Conservation (phyloP, 768 basidiomycete species). For the Mycena alexandri region DNA sequence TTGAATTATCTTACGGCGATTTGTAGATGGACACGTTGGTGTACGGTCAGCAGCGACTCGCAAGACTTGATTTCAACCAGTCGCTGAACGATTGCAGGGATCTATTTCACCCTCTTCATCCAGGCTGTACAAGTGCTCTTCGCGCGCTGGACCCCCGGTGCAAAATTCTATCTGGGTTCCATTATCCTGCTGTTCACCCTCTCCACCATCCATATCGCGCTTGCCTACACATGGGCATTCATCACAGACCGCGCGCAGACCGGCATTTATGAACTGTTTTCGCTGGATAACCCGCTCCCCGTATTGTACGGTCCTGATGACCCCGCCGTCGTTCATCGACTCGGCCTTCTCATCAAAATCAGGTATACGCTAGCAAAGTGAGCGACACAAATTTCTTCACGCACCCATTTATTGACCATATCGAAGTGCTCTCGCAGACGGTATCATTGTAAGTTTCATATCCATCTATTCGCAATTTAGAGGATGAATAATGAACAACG, state of each 20-base stretch:
- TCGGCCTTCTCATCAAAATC: background rate
- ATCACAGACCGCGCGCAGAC: slow-evolving; percentile 19
- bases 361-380: slow-evolving; percentile 23
- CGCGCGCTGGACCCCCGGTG: background rate
- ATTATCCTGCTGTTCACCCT: slow-evolving; percentile 17
- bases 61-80: too few species aligned
- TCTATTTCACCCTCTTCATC: background rate
- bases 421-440: slow-evolving; percentile 1
- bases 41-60: too few species aligned
- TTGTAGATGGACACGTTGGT: too few species aligned
- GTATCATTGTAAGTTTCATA: slow-evolving; percentile 10
- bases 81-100: background rate
- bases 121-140: background rate
- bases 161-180: background rate
- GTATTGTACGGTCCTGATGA: slow-evolving; percentile 22
- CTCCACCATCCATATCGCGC: slow-evolving; percentile 24
- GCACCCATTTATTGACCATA: background rate
- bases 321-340: slow-evolving; percentile 9
- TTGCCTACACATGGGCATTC: slow-evolving; percentile 27
- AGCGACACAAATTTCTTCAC: background rate
- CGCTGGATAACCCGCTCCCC: slow-evolving; percentile 13
- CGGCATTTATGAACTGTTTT: slow-evolving; percentile 26
- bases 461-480: background rate
- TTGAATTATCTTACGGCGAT: too few species aligned
- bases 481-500: background rate